phyloP scores from a whole-genome alignment of 2,329 filamentous ascomycete genomes.

The Dothideomycetes sp. region DNA sequence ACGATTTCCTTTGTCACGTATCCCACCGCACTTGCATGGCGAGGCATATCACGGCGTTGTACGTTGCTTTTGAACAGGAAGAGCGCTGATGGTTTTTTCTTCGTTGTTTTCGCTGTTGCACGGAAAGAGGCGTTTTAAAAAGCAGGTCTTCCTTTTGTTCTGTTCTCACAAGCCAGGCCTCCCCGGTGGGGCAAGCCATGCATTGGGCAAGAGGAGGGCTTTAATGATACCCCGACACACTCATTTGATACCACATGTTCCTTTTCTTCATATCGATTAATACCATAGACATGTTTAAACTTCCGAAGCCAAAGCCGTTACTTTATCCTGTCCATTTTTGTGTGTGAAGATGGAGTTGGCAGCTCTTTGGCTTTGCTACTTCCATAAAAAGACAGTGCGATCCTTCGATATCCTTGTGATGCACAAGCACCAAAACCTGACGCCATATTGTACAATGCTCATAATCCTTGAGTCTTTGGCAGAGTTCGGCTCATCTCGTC shows the following conservation, averaged over 20 bases:
- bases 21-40: too few species aligned
- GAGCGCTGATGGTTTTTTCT: neutral
- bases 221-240: slow-evolving; percentile 6
- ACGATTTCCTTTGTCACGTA: neutral
- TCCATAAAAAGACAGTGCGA: neutral
- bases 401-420: too few species aligned
- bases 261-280: neutral
- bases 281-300: neutral
- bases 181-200: too few species aligned
- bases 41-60: too few species aligned
- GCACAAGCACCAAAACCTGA: too few species aligned
- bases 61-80: neutral
- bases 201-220: neutral
- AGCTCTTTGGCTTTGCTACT: neutral
- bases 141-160: neutral
- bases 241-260: slow-evolving; percentile 2
- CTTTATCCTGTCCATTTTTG: neutral
- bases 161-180: neutral
- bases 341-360: neutral
- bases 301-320: neutral
- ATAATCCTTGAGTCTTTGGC: too few species aligned
- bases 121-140: neutral
- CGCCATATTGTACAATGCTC: too few species aligned
- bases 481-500: too few species aligned
- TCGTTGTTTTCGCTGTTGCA: neutral